Conservation (phyloP, 1,139 yeast species). For the Chernovozyma aurita region DNA sequence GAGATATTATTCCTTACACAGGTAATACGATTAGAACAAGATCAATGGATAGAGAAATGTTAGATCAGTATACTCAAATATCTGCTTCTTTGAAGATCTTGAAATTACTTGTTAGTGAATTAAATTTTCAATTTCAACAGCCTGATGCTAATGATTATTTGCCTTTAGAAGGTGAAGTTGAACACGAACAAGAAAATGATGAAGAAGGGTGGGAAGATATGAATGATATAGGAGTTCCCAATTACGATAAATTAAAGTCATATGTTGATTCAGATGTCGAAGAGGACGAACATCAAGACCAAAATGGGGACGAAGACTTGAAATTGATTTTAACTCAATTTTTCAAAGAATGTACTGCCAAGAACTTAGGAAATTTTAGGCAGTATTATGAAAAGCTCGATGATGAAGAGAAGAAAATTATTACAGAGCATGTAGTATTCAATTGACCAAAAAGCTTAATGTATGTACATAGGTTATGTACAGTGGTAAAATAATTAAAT, state of each 20-base stretch:
- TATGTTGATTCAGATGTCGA: constrained; percentile 48
- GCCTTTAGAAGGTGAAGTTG: constrained; percentile 28
- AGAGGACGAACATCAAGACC: constrained; percentile 27
- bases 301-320: constrained; percentile 37
- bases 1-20: constrained; percentile 66
- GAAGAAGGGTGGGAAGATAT: constrained; percentile 72
- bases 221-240: constrained; percentile 60
- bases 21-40: constrained; percentile 71
- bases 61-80: constrained; percentile 58
- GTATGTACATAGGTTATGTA: background rate
- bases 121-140: constrained; percentile 54
- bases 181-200: constrained; percentile 22
- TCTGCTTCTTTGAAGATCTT: constrained; percentile 71
- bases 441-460: constrained; percentile 5
- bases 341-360: constrained; percentile 58
- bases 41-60: constrained; percentile 72
- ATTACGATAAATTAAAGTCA: constrained; percentile 53
- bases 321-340: constrained; percentile 50
- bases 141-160: constrained; percentile 37
- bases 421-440: constrained; percentile 44
- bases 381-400: constrained; percentile 46
- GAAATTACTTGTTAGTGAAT: constrained; percentile 65
- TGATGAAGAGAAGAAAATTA: constrained; percentile 53
- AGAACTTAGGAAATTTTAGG: constrained; percentile 52
- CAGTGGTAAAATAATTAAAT: background rate